A percentile compares a stretch with the other conserved stretches of the same genome.
Evolutionary conservation across 1,284 basidiomycete genomes (phyloP).

Genomic region (Marasmius oreades): DNA sequence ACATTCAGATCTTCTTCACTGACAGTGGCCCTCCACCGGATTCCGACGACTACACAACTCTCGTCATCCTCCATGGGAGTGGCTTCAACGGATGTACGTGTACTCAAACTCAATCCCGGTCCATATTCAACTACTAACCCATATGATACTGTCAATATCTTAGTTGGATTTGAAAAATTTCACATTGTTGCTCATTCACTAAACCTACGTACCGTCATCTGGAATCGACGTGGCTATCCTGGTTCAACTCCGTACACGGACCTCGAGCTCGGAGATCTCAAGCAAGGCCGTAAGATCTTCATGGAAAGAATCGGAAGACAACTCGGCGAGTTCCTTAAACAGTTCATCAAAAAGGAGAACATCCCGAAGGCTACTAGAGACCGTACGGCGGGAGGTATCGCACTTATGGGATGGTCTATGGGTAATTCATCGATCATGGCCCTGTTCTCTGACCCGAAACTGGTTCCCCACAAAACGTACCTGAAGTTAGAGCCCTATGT

Average conservation of each 20-base stretch:
- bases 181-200: constrained; percentile 16
- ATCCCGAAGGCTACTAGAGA: constrained; percentile 22
- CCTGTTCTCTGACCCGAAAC: constrained; percentile 21
- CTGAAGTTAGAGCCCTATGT: constrained; percentile 24
- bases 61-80: constrained; percentile 18
- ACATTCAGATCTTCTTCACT: constrained; percentile 12
- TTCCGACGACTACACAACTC: constrained; percentile 17
- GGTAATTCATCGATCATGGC: constrained; percentile 24
- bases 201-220: constrained; percentile 26
- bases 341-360: constrained; percentile 22
- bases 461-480: constrained; percentile 21
- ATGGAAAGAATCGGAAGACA: constrained; percentile 23
- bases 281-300: constrained; percentile 21
- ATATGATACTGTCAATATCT: too few species aligned
- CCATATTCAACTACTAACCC: too few species aligned
- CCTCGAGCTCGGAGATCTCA: constrained; percentile 25
- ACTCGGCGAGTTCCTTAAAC: constrained; percentile 23
- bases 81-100: constrained; percentile 18
- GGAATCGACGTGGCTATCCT: constrained; percentile 29
- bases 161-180: constrained; percentile 26
- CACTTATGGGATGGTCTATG: constrained; percentile 32
- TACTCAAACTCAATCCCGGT: neutral
- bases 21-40: constrained; percentile 15
- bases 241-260: constrained; percentile 31
- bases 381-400: constrained; percentile 25